Conservation (phyloP, 2,329 filamentous ascomycete genomes). For the Fusarium verticillioides region DNA sequence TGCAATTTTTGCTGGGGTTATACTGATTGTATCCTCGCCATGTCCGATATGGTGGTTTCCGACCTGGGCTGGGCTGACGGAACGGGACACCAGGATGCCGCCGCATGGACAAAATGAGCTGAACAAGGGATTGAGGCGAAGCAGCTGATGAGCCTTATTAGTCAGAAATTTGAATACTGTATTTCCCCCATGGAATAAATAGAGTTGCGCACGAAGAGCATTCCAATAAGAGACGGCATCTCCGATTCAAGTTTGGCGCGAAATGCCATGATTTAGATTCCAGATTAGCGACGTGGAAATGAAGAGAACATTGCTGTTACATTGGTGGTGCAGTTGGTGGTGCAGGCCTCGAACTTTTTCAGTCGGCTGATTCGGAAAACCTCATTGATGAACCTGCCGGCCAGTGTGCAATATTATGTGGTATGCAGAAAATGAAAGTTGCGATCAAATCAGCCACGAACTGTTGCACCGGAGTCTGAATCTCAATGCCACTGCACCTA, state of each 20-base stretch:
- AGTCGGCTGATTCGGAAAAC: slow-evolving; percentile 6
- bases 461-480: slow-evolving; percentile 17
- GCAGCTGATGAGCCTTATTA: slow-evolving; percentile 19
- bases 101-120: slow-evolving; percentile 32
- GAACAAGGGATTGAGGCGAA: slow-evolving; percentile 26
- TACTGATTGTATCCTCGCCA: slow-evolving; percentile 25
- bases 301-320: slow-evolving; percentile 10
- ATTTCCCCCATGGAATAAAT: neutral
- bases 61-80: slow-evolving; percentile 12
- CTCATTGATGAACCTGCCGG: neutral
- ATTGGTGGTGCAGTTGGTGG: neutral
- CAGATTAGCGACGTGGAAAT: slow-evolving; percentile 22
- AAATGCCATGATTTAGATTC: slow-evolving; percentile 28
- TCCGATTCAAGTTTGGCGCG: slow-evolving; percentile 25
- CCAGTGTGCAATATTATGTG: neutral
- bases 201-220: slow-evolving; percentile 27
- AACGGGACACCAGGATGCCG: slow-evolving; percentile 9
- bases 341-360: neutral
- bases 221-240: slow-evolving; percentile 32
- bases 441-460: slow-evolving; percentile 23
- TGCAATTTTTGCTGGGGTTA: slow-evolving; percentile 6
- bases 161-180: slow-evolving; percentile 6
- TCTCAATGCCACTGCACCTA: slow-evolving; percentile 17
- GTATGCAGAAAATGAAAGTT: neutral
- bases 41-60: slow-evolving; percentile 33